A percentile compares a stretch with the other conserved stretches of the same genome.
Evolutionary conservation across 176 grass and related monocot genomes (phyloP).

Genomic region (Stipa capillata): DNA sequence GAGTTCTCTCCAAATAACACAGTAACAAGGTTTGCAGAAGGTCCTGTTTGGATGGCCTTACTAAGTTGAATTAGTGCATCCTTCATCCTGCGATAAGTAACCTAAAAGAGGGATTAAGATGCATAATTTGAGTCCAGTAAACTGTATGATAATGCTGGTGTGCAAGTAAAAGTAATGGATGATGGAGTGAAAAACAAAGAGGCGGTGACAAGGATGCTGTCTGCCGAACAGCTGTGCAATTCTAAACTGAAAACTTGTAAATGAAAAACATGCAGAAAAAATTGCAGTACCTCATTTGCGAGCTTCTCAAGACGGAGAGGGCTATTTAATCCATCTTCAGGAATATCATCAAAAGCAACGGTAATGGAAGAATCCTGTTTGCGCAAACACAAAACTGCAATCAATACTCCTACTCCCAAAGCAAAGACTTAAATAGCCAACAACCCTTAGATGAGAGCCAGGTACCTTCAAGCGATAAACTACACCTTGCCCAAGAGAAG

Average conservation of each 20-base stretch:
- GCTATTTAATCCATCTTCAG: constrained; percentile 96
- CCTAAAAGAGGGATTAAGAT: constrained; percentile 51
- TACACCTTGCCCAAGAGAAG: constrained; percentile 85
- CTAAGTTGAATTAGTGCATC: constrained; percentile 85
- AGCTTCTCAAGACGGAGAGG: constrained; percentile 90
- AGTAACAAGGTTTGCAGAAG: constrained; percentile 73
- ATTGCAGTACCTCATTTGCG: constrained; percentile 77
- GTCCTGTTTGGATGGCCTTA: constrained; percentile 67
- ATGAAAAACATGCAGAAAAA: not conserved
- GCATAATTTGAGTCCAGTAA: constrained; percentile 12
- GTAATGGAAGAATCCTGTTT: constrained; percentile 89
- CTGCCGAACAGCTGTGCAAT: not conserved
- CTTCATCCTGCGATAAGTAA: constrained; percentile 94
- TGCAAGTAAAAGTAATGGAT: not conserved
- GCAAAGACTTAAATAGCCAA: not conserved
- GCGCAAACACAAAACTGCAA: constrained; percentile 15
- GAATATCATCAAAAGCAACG: constrained; percentile 91
- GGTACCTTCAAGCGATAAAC: constrained; percentile 94
- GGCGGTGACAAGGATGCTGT: not conserved
- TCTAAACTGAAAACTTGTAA: not conserved
- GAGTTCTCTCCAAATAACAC: constrained; percentile 89
- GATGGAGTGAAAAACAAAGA: not conserved
- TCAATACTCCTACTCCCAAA: not conserved
- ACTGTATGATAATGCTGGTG: not conserved
- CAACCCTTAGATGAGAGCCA: not conserved